Percentiles rank a stretch among this genome's conserved stretches.
Conservation (phyloP, 1,284 basidiomycete genomes). For the Vanrija sp. region DNA sequence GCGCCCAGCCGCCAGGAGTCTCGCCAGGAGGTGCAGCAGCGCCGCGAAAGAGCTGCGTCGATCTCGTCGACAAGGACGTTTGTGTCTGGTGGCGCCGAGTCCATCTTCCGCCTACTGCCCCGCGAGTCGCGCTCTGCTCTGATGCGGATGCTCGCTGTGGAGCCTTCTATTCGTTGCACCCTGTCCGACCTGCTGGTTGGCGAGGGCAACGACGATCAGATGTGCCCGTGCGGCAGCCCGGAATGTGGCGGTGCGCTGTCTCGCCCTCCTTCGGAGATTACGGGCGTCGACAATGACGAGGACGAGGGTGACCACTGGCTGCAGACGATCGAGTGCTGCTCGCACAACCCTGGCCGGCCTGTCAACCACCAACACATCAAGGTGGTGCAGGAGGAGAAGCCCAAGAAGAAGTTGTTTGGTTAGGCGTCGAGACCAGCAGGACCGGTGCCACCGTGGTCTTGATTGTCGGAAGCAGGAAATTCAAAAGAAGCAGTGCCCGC, state of each 20-base stretch:
- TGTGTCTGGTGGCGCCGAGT: constrained; percentile 82
- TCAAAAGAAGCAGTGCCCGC: too few relatives aligned
- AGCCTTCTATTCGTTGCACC: constrained; percentile 84
- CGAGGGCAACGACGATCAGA: constrained; percentile 64
- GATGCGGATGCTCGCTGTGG: constrained; percentile 89
- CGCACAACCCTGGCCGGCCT: constrained; percentile 49
- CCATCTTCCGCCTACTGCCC: constrained; percentile 93
- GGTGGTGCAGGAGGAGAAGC: constrained; percentile 45
- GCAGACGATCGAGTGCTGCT: constrained; percentile 68
- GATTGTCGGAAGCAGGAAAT: neutral
- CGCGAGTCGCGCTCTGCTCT: constrained; percentile 85
- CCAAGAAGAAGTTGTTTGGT: constrained; percentile 51
- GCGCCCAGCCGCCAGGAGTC: constrained; percentile 11
- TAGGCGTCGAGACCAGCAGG: constrained; percentile 15
- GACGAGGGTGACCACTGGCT: constrained; percentile 59
- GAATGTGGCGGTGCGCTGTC: constrained; percentile 50
- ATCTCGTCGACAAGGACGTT: constrained; percentile 57
- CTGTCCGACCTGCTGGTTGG: constrained; percentile 89
- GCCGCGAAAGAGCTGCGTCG: constrained; percentile 40
- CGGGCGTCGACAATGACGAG: constrained; percentile 37
- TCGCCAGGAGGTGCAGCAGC: constrained; percentile 36
- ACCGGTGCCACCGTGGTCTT: neutral
- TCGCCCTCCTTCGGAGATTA: constrained; percentile 44
- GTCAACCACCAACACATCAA: constrained; percentile 48
- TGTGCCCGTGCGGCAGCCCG: constrained; percentile 67